Percentiles rank a stretch among this genome's conserved stretches.
These are phyloP conservation scores for Penicillium griseofulvum DNA, from an alignment of 2,329 filamentous ascomycete species.

Conservation along the genomic window DNA sequence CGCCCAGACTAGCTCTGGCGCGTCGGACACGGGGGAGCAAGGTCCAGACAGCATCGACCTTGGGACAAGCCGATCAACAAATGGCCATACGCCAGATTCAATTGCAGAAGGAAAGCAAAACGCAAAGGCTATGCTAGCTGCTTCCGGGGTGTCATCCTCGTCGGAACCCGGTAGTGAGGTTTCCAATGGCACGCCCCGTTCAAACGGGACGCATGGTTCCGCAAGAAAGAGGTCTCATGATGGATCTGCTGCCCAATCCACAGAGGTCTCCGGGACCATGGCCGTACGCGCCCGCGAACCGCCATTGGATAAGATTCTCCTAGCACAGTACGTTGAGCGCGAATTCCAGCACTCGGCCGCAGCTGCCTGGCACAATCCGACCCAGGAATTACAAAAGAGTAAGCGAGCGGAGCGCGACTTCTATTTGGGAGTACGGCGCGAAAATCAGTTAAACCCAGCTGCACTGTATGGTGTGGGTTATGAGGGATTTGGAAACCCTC, in stretches of 20 bases:
- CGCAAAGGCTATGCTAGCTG: conserved; percentile 58
- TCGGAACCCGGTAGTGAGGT: conserved; percentile 30
- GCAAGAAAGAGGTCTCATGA: conserved; percentile 60
- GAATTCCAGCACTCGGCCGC: conserved; percentile 61
- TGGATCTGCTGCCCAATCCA: conserved; percentile 53
- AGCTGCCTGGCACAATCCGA: conserved; percentile 51
- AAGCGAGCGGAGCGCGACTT: conserved; percentile 68
- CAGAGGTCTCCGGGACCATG: conserved; percentile 28
- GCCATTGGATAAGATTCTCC: conserved; percentile 49
- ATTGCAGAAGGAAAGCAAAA: conserved; percentile 61
- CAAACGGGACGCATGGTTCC: conserved; percentile 49
- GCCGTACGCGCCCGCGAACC: conserved; percentile 43
- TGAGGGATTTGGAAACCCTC: conserved; percentile 81
- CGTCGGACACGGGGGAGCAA: conserved; percentile 21
- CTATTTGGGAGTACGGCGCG: conserved; percentile 64
- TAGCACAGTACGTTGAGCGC: conserved; percentile 64
- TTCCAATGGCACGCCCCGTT: conserved; percentile 28
- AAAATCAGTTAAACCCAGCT: conserved; percentile 56
- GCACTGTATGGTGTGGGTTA: conserved; percentile 70
- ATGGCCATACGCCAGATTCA: conserved; percentile 38
- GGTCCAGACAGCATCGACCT: conserved; percentile 24
- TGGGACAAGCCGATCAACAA: conserved; percentile 24
- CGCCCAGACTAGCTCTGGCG: conserved; percentile 26
- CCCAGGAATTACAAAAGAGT: conserved; percentile 58
- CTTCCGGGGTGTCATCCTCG: conserved; percentile 41